Evolutionary conservation across 1,284 basidiomycete species (phyloP), one percentile per base, ranked within the genome.

Genomic region (Leccinum pseudoinsigne): DNA sequence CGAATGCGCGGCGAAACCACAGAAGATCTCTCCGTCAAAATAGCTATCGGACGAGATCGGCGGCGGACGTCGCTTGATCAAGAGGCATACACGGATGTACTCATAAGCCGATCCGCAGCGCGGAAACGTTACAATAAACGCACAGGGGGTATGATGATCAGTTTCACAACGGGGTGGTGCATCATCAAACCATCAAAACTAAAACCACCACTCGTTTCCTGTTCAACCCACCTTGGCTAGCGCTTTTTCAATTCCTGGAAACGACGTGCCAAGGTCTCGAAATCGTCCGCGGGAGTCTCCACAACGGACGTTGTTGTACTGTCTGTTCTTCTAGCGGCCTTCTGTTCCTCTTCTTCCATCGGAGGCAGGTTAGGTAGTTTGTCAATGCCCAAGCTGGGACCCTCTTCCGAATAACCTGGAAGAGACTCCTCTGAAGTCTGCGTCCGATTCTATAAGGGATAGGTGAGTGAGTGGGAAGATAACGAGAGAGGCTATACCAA

Each of bases 231-330:
- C 14, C n/a, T 57, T 58, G 40, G 28, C 66, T 79, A 93, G 55
- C 84, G 84, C 77, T 90, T 92, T 80, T 93, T 94, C 69, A 94
- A 76, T 31, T 86, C 89, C 63, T 89, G 90, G 70, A 94, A 94
- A 62, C 92, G 85, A 74, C 84, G 86, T 57, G 86, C 78, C 59
- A 94, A 78, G 11, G 83, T 79, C 51, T 88, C 86, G 69, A 93
- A 92, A 64, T 91, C 90, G 68, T 94, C 88, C 71, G 86, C 81
- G n/a, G 61, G 57, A 38, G 36, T 63, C 38, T 72, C 66, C 50
- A 67, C 68, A 3, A 61, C 21, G 18, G 65, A 28, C 31, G 55
- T 45, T 4, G n/a, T 53, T 12, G 61, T 11, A 31, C 7, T 36
- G 14, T 60, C 45, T 14, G 65, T 38, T 55, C 56, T 59, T 61